These are phyloP conservation scores for Saccharomycopsis javanensis DNA, from an alignment of 805 yeast species.

Conservation along the genomic window DNA sequence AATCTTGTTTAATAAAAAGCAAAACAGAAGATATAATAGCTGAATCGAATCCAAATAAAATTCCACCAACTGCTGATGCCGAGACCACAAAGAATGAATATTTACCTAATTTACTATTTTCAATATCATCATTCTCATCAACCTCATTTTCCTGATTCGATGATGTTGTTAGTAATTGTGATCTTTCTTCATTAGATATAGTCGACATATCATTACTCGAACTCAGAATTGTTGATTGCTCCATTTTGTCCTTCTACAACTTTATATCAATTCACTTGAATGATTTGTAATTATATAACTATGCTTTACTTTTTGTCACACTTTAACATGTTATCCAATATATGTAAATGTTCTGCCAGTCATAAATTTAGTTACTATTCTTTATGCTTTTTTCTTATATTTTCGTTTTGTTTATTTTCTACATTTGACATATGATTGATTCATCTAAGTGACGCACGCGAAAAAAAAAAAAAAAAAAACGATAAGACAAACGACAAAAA, in stretches of 20 bases:
- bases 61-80: constrained; percentile 47
- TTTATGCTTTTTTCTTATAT: too few species aligned
- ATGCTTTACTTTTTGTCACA: too few species aligned
- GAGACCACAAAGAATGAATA: constrained; percentile 21
- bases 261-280: too few species aligned
- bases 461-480: too few species aligned
- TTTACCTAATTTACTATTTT: constrained; percentile 15
- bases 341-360: too few species aligned
- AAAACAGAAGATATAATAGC: constrained; percentile 56
- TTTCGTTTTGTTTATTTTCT: not conserved
- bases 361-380: too few species aligned
- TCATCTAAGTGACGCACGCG: not conserved
- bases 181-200: not conserved
- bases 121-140: constrained; percentile 10
- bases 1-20: constrained; percentile 35
- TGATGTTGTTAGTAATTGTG: not conserved
- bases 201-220: not conserved
- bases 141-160: not conserved
- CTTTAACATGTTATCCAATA: too few species aligned
- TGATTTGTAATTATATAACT: too few species aligned
- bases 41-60: constrained; percentile 56
- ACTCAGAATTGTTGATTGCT: not conserved
- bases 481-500: too few species aligned
- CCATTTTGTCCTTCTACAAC: not conserved
- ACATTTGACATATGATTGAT: not conserved